Evolutionary conservation across 2,329 filamentous ascomycete genomes (phyloP), one percentile per base, ranked within the genome.

Genomic region (Teratosphaeria epicoccoides): DNA sequence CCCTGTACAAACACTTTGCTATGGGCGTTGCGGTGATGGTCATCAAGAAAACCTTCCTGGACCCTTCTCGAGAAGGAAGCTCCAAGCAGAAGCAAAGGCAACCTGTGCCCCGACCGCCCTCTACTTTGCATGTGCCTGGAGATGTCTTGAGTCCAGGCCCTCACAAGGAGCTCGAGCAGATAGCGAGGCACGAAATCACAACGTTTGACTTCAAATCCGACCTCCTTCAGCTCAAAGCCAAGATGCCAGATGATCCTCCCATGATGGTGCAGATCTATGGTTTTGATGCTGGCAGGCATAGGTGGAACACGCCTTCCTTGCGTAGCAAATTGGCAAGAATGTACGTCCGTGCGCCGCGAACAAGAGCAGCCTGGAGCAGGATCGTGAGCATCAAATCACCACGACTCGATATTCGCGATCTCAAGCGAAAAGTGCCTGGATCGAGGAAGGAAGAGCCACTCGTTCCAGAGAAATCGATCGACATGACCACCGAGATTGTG

Each of bases 1-100:
- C 94, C 0, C 78, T 98, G 0, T 95, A 94, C 67, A 84, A 90
- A 3, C 90, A 95, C 65, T 98, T 96, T 64, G 85, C 90, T 0
- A 77, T 94, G 24, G 87, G 88, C 1, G 82, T 97, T 54, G 93
- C 91, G 7, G 73, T 79, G 23, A 83, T 83, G 64, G 87, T 94
- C 2, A 68, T 98, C 23, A 67, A 64, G 46, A 68, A 68, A 44
- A 74, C 73, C 0, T 73, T 76, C 57, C 23, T 64, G 46, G 59
- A 65, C 12, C 57, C 54, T 11, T 55, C 55, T 5, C 51, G 54
- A 12, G 56, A 57, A 9, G 43, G 60, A 33, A 49, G 17, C 6
- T 43, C 53, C 7, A 24, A 40, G 20, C 10, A 23, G n/a, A 37
- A 48, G n/a, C 25, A 20, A 12, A 51, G 50, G 12, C 49, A 52